A percentile compares a stretch with the other conserved stretches of the same genome.
Evolutionary conservation across 345 rosid genomes (phyloP).

Genomic region (Euclidium syriacum): DNA sequence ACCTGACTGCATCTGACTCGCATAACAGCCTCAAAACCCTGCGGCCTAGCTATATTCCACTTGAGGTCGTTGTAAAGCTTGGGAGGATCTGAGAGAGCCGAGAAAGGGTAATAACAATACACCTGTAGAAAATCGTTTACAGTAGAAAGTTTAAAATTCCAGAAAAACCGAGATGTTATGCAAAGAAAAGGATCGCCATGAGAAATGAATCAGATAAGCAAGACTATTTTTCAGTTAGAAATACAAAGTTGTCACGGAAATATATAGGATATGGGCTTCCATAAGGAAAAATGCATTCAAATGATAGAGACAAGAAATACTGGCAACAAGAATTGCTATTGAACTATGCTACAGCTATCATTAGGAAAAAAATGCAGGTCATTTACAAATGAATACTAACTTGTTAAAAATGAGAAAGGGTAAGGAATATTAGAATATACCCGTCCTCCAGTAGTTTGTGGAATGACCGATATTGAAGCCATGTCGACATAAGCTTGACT

Average conservation of each 20-base stretch:
- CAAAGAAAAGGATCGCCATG: not conserved
- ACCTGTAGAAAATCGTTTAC: slow-evolving; percentile 46
- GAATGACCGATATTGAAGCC: slow-evolving; percentile 84
- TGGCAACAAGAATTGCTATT: not conserved
- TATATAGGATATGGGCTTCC: not conserved
- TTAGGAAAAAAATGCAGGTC: not conserved
- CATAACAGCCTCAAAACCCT: slow-evolving; percentile 92
- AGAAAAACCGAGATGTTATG: not conserved
- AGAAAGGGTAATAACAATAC: slow-evolving; percentile 85
- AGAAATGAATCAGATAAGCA: slow-evolving; percentile 4
- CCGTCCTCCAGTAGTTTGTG: slow-evolving; percentile 97
- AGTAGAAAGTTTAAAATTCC: not conserved
- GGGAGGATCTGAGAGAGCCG: slow-evolving; percentile 70
- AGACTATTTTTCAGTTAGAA: not conserved
- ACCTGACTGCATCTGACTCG: slow-evolving; percentile 93
- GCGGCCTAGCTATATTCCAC: slow-evolving; percentile 90
- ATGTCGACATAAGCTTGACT: slow-evolving; percentile 85
- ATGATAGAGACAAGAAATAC: not conserved
- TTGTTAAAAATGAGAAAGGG: not conserved
- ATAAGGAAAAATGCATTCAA: not conserved
- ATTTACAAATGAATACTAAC: not conserved
- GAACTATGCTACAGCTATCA: not conserved
- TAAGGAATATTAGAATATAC: slow-evolving; percentile 32
- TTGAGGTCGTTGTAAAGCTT: slow-evolving; percentile 88
- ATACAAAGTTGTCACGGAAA: not conserved